A percentile compares a stretch with the other conserved stretches of the same genome.
These are phyloP conservation scores for Chlorella sp. DNA, from an alignment of 139 green algal genomes.

Conservation along the genomic window DNA sequence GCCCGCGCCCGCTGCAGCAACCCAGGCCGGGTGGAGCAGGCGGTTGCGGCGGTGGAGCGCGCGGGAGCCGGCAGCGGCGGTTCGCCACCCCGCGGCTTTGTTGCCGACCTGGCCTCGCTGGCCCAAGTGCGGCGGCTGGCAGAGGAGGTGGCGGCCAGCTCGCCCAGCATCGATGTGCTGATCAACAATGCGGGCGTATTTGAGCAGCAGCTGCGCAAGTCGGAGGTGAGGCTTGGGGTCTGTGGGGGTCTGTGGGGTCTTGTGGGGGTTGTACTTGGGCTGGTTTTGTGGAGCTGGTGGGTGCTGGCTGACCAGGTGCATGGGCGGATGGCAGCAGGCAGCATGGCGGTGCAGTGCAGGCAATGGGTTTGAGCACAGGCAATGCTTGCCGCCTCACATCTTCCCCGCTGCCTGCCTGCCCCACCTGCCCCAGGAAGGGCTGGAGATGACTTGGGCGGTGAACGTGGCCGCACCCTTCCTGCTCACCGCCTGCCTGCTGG, in stretches of 20 bases:
- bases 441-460: slow-evolving; percentile 76
- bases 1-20: neutral
- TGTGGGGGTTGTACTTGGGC: too few species aligned
- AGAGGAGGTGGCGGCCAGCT: slow-evolving; percentile 27
- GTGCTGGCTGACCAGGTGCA: too few species aligned
- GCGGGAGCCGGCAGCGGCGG: neutral
- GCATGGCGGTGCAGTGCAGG: too few species aligned
- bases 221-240: neutral
- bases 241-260: too few species aligned
- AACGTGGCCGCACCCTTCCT: slow-evolving; percentile 81
- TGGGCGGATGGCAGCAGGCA: too few species aligned
- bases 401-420: too few species aligned
- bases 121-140: slow-evolving; percentile 52
- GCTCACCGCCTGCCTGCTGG: slow-evolving; percentile 60
- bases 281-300: too few species aligned
- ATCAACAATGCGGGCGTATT: slow-evolving; percentile 65
- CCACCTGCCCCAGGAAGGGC: slow-evolving; percentile 53
- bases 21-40: slow-evolving; percentile 10
- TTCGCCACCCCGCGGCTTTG: neutral
- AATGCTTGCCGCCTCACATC: too few species aligned
- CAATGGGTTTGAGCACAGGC: too few species aligned
- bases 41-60: neutral
- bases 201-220: neutral
- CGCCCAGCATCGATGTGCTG: slow-evolving; percentile 40
- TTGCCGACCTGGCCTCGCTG: slow-evolving; percentile 58